These are phyloP conservation scores for Fragosphaeria purpurea DNA, from an alignment of 2,329 filamentous ascomycete genomes.

Conservation along the genomic window DNA sequence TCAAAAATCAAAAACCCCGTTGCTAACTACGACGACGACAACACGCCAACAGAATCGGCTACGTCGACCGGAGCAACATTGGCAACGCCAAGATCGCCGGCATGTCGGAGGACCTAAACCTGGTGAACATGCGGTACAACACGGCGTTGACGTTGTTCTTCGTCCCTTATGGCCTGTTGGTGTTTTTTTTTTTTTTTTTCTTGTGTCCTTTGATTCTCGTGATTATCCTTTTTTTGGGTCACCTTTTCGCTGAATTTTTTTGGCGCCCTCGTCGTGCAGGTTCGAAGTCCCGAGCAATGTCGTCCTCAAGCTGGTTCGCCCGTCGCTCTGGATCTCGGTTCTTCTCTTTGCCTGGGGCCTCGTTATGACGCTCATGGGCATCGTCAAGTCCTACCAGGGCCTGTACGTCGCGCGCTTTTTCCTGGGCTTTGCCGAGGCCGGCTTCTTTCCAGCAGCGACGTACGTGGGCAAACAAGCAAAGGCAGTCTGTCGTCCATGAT, in stretches of 20 bases:
- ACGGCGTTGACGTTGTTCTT: conserved; percentile 13
- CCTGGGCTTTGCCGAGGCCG: conserved; percentile 35
- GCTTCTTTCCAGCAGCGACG: conserved; percentile 28
- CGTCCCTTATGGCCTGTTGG: conserved; percentile 9
- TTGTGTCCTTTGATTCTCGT: too few relatives aligned
- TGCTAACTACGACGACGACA: too few relatives aligned
- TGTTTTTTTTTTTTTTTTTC: too few relatives aligned
- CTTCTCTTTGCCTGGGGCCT: conserved; percentile 36
- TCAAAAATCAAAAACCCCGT: too few relatives aligned
- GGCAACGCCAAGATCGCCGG: conserved; percentile 12
- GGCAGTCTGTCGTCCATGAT: too few relatives aligned
- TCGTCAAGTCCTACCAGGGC: conserved; percentile 28
- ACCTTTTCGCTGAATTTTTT: background rate
- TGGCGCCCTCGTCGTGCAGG: background rate
- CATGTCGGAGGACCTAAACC: conserved; percentile 7
- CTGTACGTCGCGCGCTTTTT: conserved; percentile 34
- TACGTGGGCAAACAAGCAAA: too few relatives aligned
- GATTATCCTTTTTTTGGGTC: too few relatives aligned
- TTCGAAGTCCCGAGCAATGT: conserved; percentile 32
- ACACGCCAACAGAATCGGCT: conserved; percentile 1
- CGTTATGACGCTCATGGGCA: conserved; percentile 35
- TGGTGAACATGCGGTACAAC: conserved; percentile 11
- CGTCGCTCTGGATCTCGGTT: conserved; percentile 25
- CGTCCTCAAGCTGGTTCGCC: conserved; percentile 28
- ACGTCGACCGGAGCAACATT: conserved; percentile 13